These are phyloP conservation scores for Colletotrichum costaricense DNA, from an alignment of 2,329 filamentous ascomycete genomes.

Conservation along the genomic window DNA sequence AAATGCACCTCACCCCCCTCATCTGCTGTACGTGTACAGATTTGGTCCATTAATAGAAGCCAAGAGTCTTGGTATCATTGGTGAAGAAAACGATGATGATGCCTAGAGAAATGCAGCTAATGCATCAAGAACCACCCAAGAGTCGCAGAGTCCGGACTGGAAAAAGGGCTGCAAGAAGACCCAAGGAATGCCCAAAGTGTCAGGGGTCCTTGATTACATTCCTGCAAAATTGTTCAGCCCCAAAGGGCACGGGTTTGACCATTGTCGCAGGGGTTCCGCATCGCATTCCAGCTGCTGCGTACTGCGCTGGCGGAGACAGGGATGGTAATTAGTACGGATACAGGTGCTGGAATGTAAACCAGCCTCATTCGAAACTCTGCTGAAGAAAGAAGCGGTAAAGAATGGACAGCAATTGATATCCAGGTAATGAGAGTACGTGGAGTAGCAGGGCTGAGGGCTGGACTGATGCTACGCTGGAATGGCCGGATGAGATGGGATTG, in stretches of 20 bases:
- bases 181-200: not conserved
- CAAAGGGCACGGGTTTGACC: not conserved
- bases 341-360: not conserved
- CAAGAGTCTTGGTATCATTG: not conserved
- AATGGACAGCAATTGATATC: not conserved
- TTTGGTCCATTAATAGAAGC: not conserved
- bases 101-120: not conserved
- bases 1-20: not conserved
- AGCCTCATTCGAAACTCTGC: slow-evolving; percentile 17
- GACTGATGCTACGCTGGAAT: slow-evolving; percentile 2
- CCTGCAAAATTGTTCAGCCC: not conserved
- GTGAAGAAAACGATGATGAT: not conserved
- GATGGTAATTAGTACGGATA: too few species aligned
- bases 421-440: too few species aligned
- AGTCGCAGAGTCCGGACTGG: too few species aligned
- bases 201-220: not conserved
- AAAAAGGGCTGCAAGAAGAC: too few species aligned
- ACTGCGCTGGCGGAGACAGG: too few species aligned
- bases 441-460: not conserved
- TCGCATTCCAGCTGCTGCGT: not conserved
- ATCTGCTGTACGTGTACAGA: not conserved
- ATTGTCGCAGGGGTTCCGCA: not conserved
- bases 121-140: not conserved
- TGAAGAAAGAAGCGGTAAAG: slow-evolving; percentile 9
- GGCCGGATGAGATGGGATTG: not conserved